Conservation (phyloP, 2,329 filamentous ascomycete genomes). For the Teratosphaeriaceae sp. region DNA sequence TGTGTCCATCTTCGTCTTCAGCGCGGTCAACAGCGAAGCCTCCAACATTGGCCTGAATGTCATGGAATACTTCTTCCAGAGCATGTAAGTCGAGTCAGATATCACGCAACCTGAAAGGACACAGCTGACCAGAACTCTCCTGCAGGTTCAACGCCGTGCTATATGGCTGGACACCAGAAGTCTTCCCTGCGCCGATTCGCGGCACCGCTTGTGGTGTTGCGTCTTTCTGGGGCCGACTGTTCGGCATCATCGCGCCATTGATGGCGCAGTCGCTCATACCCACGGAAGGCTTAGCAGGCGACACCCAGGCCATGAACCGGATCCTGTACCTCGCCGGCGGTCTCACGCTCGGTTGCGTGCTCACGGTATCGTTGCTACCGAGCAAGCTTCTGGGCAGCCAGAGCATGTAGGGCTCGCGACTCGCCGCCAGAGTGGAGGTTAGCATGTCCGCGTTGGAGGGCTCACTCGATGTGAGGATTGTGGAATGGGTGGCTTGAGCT, state of each 20-base stretch:
- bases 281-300: constrained; percentile 12
- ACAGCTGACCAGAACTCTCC: neutral
- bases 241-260: constrained; percentile 52
- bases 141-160: constrained; percentile 38
- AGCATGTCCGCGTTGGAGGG: too few relatives aligned
- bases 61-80: constrained; percentile 49
- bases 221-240: constrained; percentile 53
- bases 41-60: constrained; percentile 44
- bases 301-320: constrained; percentile 8
- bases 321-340: constrained; percentile 53
- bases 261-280: constrained; percentile 43
- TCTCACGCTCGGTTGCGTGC: constrained; percentile 47
- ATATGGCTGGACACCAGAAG: constrained; percentile 48
- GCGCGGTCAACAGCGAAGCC: constrained; percentile 38
- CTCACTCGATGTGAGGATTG: too few relatives aligned
- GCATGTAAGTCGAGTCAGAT: constrained; percentile 33
- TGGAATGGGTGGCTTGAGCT: too few relatives aligned
- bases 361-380: constrained; percentile 46
- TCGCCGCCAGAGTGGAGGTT: too few relatives aligned
- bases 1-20: constrained; percentile 40
- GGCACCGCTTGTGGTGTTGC: constrained; percentile 50
- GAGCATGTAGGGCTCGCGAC: constrained; percentile 29
- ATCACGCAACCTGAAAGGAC: neutral
- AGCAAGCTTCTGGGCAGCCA: constrained; percentile 30
- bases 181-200: constrained; percentile 45